phyloP scores from a whole-genome alignment of 1,284 basidiomycete species.

The Rhodotorula sp. region DNA sequence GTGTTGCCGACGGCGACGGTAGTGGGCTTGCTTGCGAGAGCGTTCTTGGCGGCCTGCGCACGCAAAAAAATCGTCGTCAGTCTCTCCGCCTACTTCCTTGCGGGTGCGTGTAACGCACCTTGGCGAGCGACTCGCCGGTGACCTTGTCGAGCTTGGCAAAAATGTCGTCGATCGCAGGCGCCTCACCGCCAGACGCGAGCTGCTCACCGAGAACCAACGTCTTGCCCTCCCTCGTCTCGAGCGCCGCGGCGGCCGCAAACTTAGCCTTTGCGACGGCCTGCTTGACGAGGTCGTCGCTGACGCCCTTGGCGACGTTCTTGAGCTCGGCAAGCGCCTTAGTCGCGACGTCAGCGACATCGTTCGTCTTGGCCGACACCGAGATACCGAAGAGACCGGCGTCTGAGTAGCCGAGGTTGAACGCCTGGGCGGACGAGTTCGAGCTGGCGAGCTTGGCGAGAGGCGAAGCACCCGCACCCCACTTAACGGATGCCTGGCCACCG shows the following conservation, averaged over 20 bases:
- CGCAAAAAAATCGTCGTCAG: not conserved
- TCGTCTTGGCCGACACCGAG: constrained; percentile 61
- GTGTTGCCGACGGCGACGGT: constrained; percentile 80
- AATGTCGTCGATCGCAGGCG: constrained; percentile 43
- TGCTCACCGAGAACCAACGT: constrained; percentile 41
- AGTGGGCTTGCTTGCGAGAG: constrained; percentile 73
- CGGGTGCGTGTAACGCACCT: constrained; percentile 32
- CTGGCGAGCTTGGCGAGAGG: constrained; percentile 59
- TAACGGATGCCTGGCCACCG: constrained; percentile 67
- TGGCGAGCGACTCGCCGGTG: constrained; percentile 46
- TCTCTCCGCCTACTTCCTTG: accelerated
- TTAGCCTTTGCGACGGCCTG: constrained; percentile 81
- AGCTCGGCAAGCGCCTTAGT: constrained; percentile 67
- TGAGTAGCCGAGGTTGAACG: constrained; percentile 79
- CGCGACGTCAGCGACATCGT: constrained; percentile 61
- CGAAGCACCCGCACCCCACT: constrained; percentile 75
- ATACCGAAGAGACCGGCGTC: constrained; percentile 83
- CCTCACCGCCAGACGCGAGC: constrained; percentile 48
- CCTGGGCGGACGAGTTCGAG: constrained; percentile 58
- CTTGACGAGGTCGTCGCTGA: constrained; percentile 71
- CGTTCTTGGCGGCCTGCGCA: constrained; percentile 47
- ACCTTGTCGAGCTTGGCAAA: constrained; percentile 46
- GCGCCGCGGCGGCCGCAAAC: constrained; percentile 68
- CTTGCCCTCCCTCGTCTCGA: constrained; percentile 59
- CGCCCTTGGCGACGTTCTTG: constrained; percentile 58